A percentile compares a stretch with the other conserved stretches of the same genome.
These are phyloP conservation scores for Exsudoporus floridanus DNA, from an alignment of 1,284 basidiomycete species.

Conservation along the genomic window DNA sequence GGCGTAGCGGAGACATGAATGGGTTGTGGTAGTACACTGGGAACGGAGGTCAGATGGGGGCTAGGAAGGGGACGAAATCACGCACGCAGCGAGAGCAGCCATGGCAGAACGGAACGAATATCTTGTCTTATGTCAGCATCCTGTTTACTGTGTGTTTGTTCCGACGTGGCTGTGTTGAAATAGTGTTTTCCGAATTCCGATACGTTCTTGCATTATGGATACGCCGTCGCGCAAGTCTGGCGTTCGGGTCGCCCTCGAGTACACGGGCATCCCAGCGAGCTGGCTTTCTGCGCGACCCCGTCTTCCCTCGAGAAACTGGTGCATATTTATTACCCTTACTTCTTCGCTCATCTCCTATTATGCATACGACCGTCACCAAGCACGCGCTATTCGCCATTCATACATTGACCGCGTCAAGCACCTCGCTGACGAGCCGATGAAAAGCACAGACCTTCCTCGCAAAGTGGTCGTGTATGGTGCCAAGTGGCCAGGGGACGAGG, in stretches of 20 bases:
- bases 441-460: slow-evolving; percentile 69
- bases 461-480: slow-evolving; percentile 86
- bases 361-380: slow-evolving; percentile 82
- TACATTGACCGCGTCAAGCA: slow-evolving; percentile 82
- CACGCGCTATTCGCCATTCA: slow-evolving; percentile 70
- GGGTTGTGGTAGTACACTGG: slow-evolving; percentile 67
- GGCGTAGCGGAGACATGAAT: slow-evolving; percentile 48
- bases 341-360: slow-evolving; percentile 73
- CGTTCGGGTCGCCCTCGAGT: slow-evolving; percentile 51
- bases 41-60: neutral
- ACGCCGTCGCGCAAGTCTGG: slow-evolving; percentile 40
- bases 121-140: slow-evolving; percentile 16
- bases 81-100: slow-evolving; percentile 63
- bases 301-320: slow-evolving; percentile 90
- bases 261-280: slow-evolving; percentile 67
- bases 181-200: slow-evolving; percentile 29
- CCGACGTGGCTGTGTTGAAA: slow-evolving; percentile 26
- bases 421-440: slow-evolving; percentile 67
- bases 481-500: slow-evolving; percentile 94
- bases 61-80: slow-evolving; percentile 26
- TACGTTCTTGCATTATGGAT: slow-evolving; percentile 9
- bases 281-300: slow-evolving; percentile 76
- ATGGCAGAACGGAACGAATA: slow-evolving; percentile 25
- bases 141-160: slow-evolving; percentile 27
- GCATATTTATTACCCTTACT: slow-evolving; percentile 83